phyloP scores from a whole-genome alignment of 108 stramenopile genomes.

The Bacterosira constricta region DNA sequence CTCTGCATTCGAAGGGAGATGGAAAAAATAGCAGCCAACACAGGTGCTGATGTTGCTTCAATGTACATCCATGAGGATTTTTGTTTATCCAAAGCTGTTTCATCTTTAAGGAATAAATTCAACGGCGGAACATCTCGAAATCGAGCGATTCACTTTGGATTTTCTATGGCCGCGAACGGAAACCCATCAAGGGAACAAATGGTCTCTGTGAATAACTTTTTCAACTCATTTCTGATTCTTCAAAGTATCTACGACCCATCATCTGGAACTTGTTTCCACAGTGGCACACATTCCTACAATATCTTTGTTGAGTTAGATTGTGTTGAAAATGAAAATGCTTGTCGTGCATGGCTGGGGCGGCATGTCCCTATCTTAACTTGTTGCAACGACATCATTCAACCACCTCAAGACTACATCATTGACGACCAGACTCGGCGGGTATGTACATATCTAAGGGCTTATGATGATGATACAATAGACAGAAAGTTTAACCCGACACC shows the following conservation, averaged over 20 bases:
- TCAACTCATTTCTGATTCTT: slow-evolving; percentile 21
- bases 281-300: slow-evolving; percentile 1
- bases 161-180: background rate
- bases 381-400: background rate
- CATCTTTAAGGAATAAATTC: slow-evolving; percentile 11
- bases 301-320: slow-evolving; percentile 22
- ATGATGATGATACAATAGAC: slow-evolving; percentile 28
- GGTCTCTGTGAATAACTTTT: slow-evolving; percentile 21
- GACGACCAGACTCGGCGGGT: slow-evolving; percentile 25
- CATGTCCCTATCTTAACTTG: slow-evolving; percentile 27
- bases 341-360: slow-evolving; percentile 1
- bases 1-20: slow-evolving; percentile 9
- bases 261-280: slow-evolving; percentile 18
- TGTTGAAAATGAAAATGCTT: background rate
- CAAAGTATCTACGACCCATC: slow-evolving; percentile 20
- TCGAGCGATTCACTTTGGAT: slow-evolving; percentile 21
- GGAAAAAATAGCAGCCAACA: slow-evolving; percentile 4
- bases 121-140: background rate
- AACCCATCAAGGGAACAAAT: background rate
- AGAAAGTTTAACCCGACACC: slow-evolving; percentile 25
- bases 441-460: slow-evolving; percentile 27
- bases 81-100: slow-evolving; percentile 5
- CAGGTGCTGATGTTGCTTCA: too few relatives aligned
- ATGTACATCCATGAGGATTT: slow-evolving; percentile 33
- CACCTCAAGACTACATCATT: slow-evolving; percentile 13